phyloP scores from a whole-genome alignment of 1,139 yeast species.

The Taphrina pruni region DNA sequence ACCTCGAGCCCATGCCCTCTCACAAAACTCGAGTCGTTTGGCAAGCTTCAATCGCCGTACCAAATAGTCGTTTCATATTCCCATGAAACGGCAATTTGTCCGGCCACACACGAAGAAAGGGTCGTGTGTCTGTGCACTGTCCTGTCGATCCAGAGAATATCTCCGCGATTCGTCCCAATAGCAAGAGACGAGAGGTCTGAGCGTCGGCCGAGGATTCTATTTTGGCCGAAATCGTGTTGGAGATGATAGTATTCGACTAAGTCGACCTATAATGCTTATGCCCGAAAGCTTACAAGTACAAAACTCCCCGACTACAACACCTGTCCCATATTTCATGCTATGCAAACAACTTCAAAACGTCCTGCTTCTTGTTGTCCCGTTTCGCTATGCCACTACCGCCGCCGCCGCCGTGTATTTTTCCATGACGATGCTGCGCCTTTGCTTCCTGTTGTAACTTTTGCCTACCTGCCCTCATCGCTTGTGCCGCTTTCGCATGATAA shows the following conservation, averaged over 20 bases:
- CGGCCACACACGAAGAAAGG: background rate
- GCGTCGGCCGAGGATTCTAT: too few species aligned
- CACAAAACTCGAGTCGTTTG: conserved; percentile 3
- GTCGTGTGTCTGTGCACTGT: too few species aligned
- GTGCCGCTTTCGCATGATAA: conserved; percentile 31
- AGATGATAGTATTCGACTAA: too few species aligned
- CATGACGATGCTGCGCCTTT: background rate
- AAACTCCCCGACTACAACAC: too few species aligned
- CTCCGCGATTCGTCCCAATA: too few species aligned
- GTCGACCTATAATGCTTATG: too few species aligned
- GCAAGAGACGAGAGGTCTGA: too few species aligned
- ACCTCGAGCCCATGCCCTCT: too few species aligned
- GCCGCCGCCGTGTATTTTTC: too few species aligned
- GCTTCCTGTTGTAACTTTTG: conserved; percentile 5
- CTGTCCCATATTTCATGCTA: background rate
- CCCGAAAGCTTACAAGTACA: too few species aligned
- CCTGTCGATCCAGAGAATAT: too few species aligned
- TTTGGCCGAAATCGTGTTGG: too few species aligned
- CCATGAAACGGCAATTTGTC: background rate
- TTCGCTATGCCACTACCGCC: conserved; percentile 3
- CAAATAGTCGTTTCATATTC: background rate
- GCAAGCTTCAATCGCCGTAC: background rate
- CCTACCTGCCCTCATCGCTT: background rate
- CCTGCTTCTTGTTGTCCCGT: conserved; percentile 7
- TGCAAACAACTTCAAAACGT: conserved; percentile 26